These are phyloP conservation scores for Didymosphaeria variabile DNA, from an alignment of 2,329 filamentous ascomycete genomes.

Conservation along the genomic window DNA sequence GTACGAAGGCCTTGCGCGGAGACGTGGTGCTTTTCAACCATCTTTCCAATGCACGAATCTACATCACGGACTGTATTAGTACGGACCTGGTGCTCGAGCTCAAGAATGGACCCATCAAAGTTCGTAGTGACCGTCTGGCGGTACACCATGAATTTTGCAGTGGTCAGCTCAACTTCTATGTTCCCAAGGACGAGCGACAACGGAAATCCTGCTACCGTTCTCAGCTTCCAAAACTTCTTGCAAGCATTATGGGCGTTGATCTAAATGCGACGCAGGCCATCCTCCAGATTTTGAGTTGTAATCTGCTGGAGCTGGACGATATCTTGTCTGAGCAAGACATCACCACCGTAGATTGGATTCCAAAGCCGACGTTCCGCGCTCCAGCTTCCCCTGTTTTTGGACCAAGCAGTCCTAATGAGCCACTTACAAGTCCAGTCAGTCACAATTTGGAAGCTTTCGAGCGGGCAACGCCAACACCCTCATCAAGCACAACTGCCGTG, in stretches of 20 bases:
- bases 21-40: constrained; percentile 23
- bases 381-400: neutral
- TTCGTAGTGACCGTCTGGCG: constrained; percentile 25
- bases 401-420: too few relatives aligned
- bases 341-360: constrained; percentile 27
- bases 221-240: constrained; percentile 29
- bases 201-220: constrained; percentile 25
- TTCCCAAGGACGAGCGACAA: constrained; percentile 21
- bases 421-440: too few relatives aligned
- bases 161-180: constrained; percentile 24
- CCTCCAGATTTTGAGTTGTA: constrained; percentile 20
- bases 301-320: constrained; percentile 20
- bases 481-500: neutral
- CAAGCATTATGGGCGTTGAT: constrained; percentile 15
- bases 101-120: constrained; percentile 1
- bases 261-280: constrained; percentile 19
- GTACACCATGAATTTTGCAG: constrained; percentile 24
- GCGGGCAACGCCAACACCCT: too few relatives aligned
- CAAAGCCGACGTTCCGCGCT: constrained; percentile 15
- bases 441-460: too few relatives aligned
- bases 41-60: constrained; percentile 17
- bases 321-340: constrained; percentile 30
- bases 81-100: constrained; percentile 25
- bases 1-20: constrained; percentile 25
- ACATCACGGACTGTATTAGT: constrained; percentile 19